These are phyloP conservation scores for Eruca vesicaria DNA, from an alignment of 441 rosid genomes.

Conservation along the genomic window DNA sequence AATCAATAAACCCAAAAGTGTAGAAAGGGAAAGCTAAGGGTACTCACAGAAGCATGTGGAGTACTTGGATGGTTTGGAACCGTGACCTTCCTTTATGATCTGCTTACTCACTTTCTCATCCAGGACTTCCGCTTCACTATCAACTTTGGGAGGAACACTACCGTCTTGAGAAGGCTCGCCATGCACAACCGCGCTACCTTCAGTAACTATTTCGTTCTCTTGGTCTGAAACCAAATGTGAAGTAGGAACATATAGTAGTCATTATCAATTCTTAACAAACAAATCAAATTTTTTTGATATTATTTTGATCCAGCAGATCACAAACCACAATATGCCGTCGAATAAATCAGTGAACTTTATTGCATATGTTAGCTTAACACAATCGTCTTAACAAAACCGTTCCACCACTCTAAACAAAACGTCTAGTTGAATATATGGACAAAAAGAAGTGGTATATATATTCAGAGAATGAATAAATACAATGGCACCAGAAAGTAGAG, in stretches of 20 bases:
- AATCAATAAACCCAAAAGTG: not conserved
- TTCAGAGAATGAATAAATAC: not conserved
- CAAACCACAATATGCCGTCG: not conserved
- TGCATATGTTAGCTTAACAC: not conserved
- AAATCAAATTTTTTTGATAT: not conserved
- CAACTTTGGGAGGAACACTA: constrained; percentile 68
- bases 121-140: constrained; percentile 58
- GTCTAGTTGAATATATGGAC: not conserved
- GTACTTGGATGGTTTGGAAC: constrained; percentile 86
- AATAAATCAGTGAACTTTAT: not conserved
- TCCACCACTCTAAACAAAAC: not conserved
- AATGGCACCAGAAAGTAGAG: not conserved
- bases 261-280: not conserved
- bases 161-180: constrained; percentile 61
- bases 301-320: not conserved
- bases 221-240: constrained; percentile 41
- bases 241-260: not conserved
- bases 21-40: constrained; percentile 16
- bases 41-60: constrained; percentile 88
- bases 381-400: not conserved
- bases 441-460: not conserved
- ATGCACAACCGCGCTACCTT: constrained; percentile 56
- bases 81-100: constrained; percentile 88
- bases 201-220: constrained; percentile 53
- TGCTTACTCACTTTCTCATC: constrained; percentile 87